phyloP scores from a whole-genome alignment of 768 basidiomycete species.

The Dictyophora rubrovolvata region DNA sequence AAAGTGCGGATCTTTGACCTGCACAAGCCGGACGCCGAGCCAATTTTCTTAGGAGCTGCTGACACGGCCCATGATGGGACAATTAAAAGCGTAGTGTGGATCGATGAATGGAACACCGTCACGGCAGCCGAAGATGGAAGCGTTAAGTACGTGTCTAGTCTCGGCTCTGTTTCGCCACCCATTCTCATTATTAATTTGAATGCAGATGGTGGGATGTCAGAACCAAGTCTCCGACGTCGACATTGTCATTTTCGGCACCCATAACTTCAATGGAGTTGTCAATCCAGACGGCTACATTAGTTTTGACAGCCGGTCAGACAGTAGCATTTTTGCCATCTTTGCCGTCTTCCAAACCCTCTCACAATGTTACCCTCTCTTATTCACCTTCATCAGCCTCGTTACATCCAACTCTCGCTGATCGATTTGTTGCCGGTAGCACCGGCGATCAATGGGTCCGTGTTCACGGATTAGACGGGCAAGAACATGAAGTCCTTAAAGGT shows the following conservation, averaged over 20 bases:
- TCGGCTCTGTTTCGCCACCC: neutral
- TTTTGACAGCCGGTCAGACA: slow-evolving; percentile 84
- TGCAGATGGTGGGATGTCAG: slow-evolving; percentile 94
- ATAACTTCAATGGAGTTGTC: slow-evolving; percentile 95
- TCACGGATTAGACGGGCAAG: slow-evolving; percentile 83
- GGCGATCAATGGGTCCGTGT: slow-evolving; percentile 96
- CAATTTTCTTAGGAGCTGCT: slow-evolving; percentile 62
- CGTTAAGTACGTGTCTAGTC: slow-evolving; percentile 54
- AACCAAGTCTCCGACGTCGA: slow-evolving; percentile 60
- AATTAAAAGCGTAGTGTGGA: slow-evolving; percentile 90
- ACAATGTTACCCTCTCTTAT: slow-evolving; percentile 73
- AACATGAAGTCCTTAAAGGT: slow-evolving; percentile 86
- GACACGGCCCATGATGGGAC: slow-evolving; percentile 74
- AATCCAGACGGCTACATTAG: slow-evolving; percentile 65
- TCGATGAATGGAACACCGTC: slow-evolving; percentile 78
- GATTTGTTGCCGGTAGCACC: slow-evolving; percentile 85
- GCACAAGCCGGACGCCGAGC: slow-evolving; percentile 74
- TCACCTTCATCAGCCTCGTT: slow-evolving; percentile 90
- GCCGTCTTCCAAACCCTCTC: slow-evolving; percentile 51
- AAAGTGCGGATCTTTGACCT: slow-evolving; percentile 94
- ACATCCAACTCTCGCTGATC: slow-evolving; percentile 78
- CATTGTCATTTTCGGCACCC: slow-evolving; percentile 61
- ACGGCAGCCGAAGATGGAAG: slow-evolving; percentile 87
- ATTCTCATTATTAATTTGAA: slow-evolving; percentile 12
- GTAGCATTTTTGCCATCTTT: slow-evolving; percentile 84